Conservation (phyloP, 257 asterid genomes). For the Solanum peruvianum region DNA sequence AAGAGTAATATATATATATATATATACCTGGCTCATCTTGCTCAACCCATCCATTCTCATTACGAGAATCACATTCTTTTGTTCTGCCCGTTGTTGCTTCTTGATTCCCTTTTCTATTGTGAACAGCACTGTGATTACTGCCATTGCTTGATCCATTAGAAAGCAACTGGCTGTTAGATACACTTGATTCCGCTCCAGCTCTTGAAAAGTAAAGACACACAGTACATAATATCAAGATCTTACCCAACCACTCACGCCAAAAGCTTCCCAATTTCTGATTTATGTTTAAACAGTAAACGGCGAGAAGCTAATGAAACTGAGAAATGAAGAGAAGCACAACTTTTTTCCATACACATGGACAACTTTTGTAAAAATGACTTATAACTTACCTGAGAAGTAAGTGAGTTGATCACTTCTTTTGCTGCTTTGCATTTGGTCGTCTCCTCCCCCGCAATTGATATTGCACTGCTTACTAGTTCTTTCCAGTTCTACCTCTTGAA, state of each 20-base stretch:
- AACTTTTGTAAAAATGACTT: not conserved
- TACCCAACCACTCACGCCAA: too few relatives aligned
- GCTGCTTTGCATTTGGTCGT: conserved; percentile 91
- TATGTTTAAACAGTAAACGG: not conserved
- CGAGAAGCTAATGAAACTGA: not conserved
- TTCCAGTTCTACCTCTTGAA: conserved; percentile 76
- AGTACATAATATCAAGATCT: too few relatives aligned
- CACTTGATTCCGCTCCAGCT: conserved; percentile 35
- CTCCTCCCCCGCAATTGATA: conserved; percentile 81
- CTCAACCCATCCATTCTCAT: conserved; percentile 87
- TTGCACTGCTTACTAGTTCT: conserved; percentile 47
- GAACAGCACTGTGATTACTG: conserved; percentile 20
- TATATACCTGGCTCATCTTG: conserved; percentile 93
- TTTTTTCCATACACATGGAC: not conserved
- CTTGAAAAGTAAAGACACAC: conserved; percentile 17
- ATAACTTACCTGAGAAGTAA: conserved; percentile 71
- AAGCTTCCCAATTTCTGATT: too few relatives aligned
- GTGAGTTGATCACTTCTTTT: conserved; percentile 90
- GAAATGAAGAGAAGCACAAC: not conserved
- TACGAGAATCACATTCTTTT: conserved; percentile 60
- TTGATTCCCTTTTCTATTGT: conserved; percentile 28
- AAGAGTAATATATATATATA: too few relatives aligned
- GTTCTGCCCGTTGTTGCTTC: conserved; percentile 41
- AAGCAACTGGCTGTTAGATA: conserved; percentile 30
- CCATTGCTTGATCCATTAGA: conserved; percentile 50